Base-by-base conservation (phyloP, 2,329 filamentous ascomycete genomes). In the Colletotrichum agaves region DNA sequence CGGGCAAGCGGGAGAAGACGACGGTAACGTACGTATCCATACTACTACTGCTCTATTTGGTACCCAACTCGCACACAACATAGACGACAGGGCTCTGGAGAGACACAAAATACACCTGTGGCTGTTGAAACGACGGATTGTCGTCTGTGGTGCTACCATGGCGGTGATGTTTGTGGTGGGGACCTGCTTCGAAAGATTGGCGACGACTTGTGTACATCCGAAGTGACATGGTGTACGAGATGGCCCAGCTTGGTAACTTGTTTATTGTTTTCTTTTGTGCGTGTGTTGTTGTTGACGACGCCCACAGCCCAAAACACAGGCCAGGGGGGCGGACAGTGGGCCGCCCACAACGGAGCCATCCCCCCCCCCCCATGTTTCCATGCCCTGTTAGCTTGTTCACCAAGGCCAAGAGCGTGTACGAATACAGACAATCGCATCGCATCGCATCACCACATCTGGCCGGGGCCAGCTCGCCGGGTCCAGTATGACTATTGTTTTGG, bases 371-470 rank as follows among this genome's bases (percentile, higher is more conserved):
- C 35, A 13, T 37, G 11, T 15, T 15, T 5, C 13, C 35, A 37
- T 37, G 35, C 44, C 50, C 57, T 57, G 63, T 27, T 33, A 62
- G 50, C 63, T 67, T 52, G 63, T 67, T 67, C 60, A 46, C 63
- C 31, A 43, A 37, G 58, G 50, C 31, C 55, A 33, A 15, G 27
- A 8, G 23, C 23, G 6, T 27, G 35, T 27, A 63, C 17, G n/a
- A 11, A 35, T 52, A 37, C 61, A 49, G 10, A 37, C 33, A 37
- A 37, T 3, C 33, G 33, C 23, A 59, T 41, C 57, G 21, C 63
- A 49, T 65, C 57, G 49, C 33, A 55, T 37, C 33, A 37, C 33
- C 33, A 37, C 33, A 37, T 37, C 33, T 37, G 33, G 8, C 41
- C 62, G 43, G 33, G 27, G 62, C 62, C 37, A 33, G 19, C 37